Conservation (phyloP, 2,329 filamentous ascomycete genomes). For the Fusarium sp. region DNA sequence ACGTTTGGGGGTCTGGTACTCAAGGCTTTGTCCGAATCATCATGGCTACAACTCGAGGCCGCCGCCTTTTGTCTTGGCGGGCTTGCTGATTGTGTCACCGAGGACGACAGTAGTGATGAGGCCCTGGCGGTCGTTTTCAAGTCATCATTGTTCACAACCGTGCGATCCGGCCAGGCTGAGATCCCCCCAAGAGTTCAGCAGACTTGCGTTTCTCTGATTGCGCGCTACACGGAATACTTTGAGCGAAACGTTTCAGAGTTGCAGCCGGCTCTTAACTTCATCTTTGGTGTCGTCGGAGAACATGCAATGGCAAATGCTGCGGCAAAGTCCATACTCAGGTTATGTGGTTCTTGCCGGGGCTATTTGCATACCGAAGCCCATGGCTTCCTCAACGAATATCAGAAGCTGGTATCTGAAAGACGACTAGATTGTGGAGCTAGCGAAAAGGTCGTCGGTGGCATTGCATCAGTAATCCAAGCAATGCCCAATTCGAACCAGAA, state of each 20-base stretch:
- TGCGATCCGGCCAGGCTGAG: constrained; percentile 62
- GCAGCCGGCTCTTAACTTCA: constrained; percentile 77
- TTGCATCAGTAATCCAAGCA: constrained; percentile 82
- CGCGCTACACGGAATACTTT: constrained; percentile 82
- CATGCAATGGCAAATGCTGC: constrained; percentile 74
- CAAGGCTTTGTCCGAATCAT: constrained; percentile 61
- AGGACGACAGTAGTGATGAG: constrained; percentile 69
- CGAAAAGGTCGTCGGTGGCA: constrained; percentile 79
- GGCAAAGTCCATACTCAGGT: constrained; percentile 78
- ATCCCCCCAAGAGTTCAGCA: constrained; percentile 75
- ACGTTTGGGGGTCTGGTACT: constrained; percentile 70
- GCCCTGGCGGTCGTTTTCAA: constrained; percentile 73
- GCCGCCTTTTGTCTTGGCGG: constrained; percentile 74
- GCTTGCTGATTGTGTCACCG: constrained; percentile 74
- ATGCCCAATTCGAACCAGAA: constrained; percentile 69
- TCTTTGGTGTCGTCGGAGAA: constrained; percentile 78
- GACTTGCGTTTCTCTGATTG: constrained; percentile 77
- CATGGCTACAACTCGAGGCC: constrained; percentile 72
- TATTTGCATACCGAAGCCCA: constrained; percentile 75
- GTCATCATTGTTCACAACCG: constrained; percentile 68
- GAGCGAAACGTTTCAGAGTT: constrained; percentile 76
- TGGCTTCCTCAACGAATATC: constrained; percentile 79
- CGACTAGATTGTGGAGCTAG: constrained; percentile 75
- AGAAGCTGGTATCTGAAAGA: constrained; percentile 68
- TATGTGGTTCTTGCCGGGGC: constrained; percentile 81